Conservation (phyloP, 805 yeast species). For the Yarrowia deformans region DNA sequence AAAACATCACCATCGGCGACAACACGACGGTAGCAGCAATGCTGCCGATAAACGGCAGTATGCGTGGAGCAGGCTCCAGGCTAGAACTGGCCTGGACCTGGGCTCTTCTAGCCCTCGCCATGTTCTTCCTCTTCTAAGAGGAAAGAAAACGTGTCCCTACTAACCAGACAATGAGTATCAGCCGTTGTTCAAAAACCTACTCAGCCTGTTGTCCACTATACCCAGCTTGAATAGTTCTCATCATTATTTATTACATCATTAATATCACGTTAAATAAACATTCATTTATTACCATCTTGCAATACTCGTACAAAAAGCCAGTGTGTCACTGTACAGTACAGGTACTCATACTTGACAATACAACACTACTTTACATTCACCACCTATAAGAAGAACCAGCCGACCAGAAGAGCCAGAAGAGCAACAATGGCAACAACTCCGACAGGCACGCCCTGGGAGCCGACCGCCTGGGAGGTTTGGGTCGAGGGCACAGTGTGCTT, state of each 20-base stretch:
- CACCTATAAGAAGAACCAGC: slow-evolving; percentile 72
- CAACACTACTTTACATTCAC: slow-evolving; percentile 37
- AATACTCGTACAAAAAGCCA: slow-evolving; percentile 11
- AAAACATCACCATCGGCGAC: slow-evolving; percentile 4
- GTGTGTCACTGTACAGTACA: too few relatives aligned
- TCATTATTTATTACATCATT: not conserved
- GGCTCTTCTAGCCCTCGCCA: not conserved
- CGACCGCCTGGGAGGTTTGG: slow-evolving; percentile 51
- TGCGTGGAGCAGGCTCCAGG: not conserved
- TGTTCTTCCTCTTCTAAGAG: too few relatives aligned
- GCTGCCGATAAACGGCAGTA: not conserved
- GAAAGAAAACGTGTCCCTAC: too few relatives aligned
- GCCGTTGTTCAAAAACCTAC: too few relatives aligned
- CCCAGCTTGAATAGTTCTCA: not conserved
- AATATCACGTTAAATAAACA: not conserved
- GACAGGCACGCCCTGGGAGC: slow-evolving; percentile 57
- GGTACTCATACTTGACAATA: slow-evolving; percentile 10
- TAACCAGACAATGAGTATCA: too few relatives aligned
- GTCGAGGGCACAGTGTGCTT: slow-evolving; percentile 54
- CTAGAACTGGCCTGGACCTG: not conserved
- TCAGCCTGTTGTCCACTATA: too few relatives aligned
- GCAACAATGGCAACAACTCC: slow-evolving; percentile 64
- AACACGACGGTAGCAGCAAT: slow-evolving; percentile 5
- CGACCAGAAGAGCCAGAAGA: slow-evolving; percentile 62
- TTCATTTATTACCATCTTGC: slow-evolving; percentile 10